phyloP scores from a whole-genome alignment of 73 alveolate genomes.

The Diophrys sp. region DNA sequence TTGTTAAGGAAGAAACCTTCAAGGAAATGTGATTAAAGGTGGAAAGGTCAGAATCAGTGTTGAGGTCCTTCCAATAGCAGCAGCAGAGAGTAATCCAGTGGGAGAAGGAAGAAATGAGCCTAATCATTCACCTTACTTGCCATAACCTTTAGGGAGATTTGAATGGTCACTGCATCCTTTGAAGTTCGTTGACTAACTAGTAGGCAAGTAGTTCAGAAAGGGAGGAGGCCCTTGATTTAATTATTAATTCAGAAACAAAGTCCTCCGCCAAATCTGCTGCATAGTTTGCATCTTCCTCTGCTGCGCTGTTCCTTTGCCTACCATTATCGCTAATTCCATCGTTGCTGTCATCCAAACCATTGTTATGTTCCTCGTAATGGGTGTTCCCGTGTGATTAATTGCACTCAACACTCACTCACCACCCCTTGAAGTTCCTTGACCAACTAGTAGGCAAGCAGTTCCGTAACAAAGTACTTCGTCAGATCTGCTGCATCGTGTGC shows the following conservation, averaged over 20 bases:
- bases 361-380: no score
- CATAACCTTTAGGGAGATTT: slow-evolving; percentile 87
- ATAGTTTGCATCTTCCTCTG: slow-evolving; percentile 31
- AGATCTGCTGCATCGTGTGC: slow-evolving; percentile 66
- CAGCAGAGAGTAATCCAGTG: slow-evolving; percentile 68
- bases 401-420: no score
- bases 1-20: slow-evolving; percentile 53
- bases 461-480: slow-evolving; percentile 72
- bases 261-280: slow-evolving; percentile 69
- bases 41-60: slow-evolving; percentile 76
- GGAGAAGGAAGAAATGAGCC: slow-evolving; percentile 73
- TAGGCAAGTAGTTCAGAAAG: slow-evolving; percentile 83
- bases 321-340: background rate
- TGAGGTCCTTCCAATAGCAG: slow-evolving; percentile 68
- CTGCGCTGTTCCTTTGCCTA: background rate
- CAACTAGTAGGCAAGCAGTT: slow-evolving; percentile 85
- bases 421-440: slow-evolving; percentile 81
- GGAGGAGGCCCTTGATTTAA: no score
- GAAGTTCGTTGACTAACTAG: slow-evolving; percentile 79
- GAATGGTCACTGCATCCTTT: slow-evolving; percentile 71
- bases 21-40: slow-evolving; percentile 50
- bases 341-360: background rate
- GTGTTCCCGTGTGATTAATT: no score
- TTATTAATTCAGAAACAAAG: slow-evolving; percentile 78
- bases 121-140: slow-evolving; percentile 72